Evolutionary conservation across 2,329 filamentous ascomycete species (phyloP), one percentile per base, ranked within the genome.

Genomic region (Aspergillus sp.): DNA sequence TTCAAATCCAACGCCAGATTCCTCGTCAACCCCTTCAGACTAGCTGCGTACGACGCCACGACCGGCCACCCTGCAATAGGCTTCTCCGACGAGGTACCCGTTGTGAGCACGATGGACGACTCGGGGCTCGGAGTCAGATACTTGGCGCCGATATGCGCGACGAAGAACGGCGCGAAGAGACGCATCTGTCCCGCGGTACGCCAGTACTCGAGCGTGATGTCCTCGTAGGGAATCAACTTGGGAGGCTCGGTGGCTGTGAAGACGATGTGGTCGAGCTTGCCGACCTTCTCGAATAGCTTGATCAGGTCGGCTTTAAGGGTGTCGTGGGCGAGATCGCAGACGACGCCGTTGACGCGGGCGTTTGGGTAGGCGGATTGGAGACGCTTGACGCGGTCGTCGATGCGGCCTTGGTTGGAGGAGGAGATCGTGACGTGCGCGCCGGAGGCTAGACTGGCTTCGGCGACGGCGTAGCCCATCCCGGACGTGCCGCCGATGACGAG

Each of bases 401-500:
- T 71, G 51, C 82, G 82, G 31, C 72, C 55, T 10, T 77, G 71
- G 56, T 80, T 84, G 2, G 86, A 88, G 2, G 84, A 86, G n/a
- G 84, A 82, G 67, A 90, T 81, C 50, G 78, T 81, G 16, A 90
- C 82, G n/a, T 69, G 71, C 45, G 82, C 83, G 36, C 84, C 85
- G 58, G 82, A 75, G 55, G 84, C 82, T 47, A 88, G 69, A 14
- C 79, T 75, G 2, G 81, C 83, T 76, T 87, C 82, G 54, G 87
- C 86, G 11, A 87, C 84, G 56, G 76, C 80, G 63, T 81, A 85
- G 32, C 87, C 87, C 46, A 90, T 86, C 54, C 87, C 87, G 16
- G 83, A 81, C 2, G 84, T 84, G 46, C 86, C 88, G 49, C 87
- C 87, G 51, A 90, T 79, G 67, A 90, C 74, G 46, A 90, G 82